Base-by-base conservation (phyloP, 2,329 filamentous ascomycete species). In the Hymenoscyphus repandus region DNA sequence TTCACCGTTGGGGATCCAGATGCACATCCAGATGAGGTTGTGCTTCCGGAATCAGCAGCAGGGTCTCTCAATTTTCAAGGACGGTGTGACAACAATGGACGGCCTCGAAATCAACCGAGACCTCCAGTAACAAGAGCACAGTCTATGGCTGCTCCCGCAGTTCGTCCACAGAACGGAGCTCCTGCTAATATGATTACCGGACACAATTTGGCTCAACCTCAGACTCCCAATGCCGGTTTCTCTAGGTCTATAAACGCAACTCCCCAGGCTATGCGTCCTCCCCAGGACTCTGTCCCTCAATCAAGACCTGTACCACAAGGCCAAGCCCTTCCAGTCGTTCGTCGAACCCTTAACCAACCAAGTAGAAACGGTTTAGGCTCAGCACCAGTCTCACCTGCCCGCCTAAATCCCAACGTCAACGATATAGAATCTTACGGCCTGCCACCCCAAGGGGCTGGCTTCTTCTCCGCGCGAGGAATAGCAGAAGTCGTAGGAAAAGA, bases 11-110 rank as follows among this genome's bases (percentile, higher is more conserved):
- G 87, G 43, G 66, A 68, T 54, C 78, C 88, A 39, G 59, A 66
- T 45, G 84, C 78, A 17, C 84, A 90, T 62, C 86, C 87, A 3
- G 88, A 93, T 65, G 88, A 92, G 64, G 76, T 92, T n/a, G 69
- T 78, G 30, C 68, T 91, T 11, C 70, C 76, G 6, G 66, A 66
- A n/a, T 49, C 59, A 27, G 36, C 55, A 31, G 48, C 40, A 15
- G 38, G 57, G 31, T 58, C 58, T 15, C 51, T 50, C n/a, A 50
- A 59, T 39, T 58, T 59, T 27, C 60, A 55, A 22, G 48, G 40
- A 43, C 49, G 52, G 53, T 60, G 54, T 50, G 47, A 20, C 17
- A 58, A 54, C 10, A 64, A 56, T 50, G 18, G 20, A 36, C 42
- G 13, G 6, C 36, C 31, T 36, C 20, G 37, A 58, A 61, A 59